These are phyloP conservation scores for Botrytis fragariae DNA, from an alignment of 2,329 filamentous ascomycete species.

Conservation along the genomic window DNA sequence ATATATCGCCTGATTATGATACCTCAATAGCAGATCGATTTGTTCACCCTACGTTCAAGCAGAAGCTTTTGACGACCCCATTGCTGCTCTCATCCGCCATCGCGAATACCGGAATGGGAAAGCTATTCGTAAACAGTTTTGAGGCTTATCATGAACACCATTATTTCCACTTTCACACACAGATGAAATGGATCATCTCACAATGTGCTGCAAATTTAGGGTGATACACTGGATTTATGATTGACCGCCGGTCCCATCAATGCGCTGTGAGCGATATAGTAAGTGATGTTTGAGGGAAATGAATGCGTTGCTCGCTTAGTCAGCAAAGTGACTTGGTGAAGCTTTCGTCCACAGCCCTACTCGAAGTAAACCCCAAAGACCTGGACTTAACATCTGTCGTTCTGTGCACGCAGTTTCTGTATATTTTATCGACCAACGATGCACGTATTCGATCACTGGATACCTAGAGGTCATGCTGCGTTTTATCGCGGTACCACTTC, in stretches of 20 bases:
- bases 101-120: not conserved
- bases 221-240: not conserved
- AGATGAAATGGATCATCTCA: not conserved
- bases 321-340: not conserved
- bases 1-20: not conserved
- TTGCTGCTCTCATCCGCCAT: not conserved
- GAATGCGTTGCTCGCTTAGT: not conserved
- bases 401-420: not conserved
- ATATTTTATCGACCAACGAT: not conserved
- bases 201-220: not conserved
- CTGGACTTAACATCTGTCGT: not conserved
- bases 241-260: not conserved
- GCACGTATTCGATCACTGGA: not conserved
- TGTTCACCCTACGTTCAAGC: not conserved
- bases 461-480: not conserved
- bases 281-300: conserved; percentile 4
- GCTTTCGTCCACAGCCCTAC: not conserved
- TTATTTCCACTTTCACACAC: not conserved
- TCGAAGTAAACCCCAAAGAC: not conserved
- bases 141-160: not conserved
- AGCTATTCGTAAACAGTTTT: not conserved
- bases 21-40: not conserved
- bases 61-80: not conserved
- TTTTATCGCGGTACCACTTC: not conserved
- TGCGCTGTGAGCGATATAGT: not conserved